A percentile compares a stretch with the other conserved stretches of the same genome.
Conservation (phyloP, 1,284 basidiomycete genomes). For the Microbotryum scabiosae region DNA sequence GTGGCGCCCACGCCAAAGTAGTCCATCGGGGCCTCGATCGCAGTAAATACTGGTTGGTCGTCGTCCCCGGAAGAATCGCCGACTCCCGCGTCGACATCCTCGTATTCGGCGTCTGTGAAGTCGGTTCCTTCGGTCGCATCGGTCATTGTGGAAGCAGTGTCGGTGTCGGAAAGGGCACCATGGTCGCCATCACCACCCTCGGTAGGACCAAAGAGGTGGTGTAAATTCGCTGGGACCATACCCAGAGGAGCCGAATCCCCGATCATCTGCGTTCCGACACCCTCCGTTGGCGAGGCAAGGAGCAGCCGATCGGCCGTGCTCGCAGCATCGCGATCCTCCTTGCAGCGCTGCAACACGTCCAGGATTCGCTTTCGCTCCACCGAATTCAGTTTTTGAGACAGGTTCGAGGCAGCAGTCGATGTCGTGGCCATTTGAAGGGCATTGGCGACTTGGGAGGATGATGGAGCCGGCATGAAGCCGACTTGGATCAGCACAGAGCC, state of each 20-base stretch:
- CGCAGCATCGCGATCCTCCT: slow-evolving; percentile 50
- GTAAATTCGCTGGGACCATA: slow-evolving; percentile 1
- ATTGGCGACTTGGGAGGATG: slow-evolving; percentile 70
- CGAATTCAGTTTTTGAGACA: slow-evolving; percentile 48
- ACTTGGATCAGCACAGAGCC: slow-evolving; percentile 43
- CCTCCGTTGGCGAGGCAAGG: slow-evolving; percentile 75
- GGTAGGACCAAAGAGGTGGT: not conserved
- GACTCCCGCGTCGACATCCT: slow-evolving; percentile 43
- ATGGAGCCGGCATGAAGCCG: slow-evolving; percentile 53
- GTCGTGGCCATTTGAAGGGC: slow-evolving; percentile 44
- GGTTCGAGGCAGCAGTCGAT: slow-evolving; percentile 39
- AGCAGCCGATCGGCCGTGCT: slow-evolving; percentile 50
- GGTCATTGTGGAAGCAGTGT: not conserved
- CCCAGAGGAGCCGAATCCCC: slow-evolving; percentile 11
- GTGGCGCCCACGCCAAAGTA: slow-evolving; percentile 8
- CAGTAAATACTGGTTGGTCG: slow-evolving; percentile 13
- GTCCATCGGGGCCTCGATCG: slow-evolving; percentile 11
- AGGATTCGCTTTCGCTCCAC: slow-evolving; percentile 8
- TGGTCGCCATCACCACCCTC: no score
- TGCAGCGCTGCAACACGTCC: slow-evolving; percentile 2
- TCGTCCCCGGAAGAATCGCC: slow-evolving; percentile 37
- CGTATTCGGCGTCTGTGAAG: slow-evolving; percentile 53
- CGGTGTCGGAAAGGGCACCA: not conserved
- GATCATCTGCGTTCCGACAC: slow-evolving; percentile 58
- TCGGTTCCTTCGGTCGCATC: not conserved